phyloP scores from a whole-genome alignment of 23 red algal genomes.

The Gracilaria vermiculophylla region DNA sequence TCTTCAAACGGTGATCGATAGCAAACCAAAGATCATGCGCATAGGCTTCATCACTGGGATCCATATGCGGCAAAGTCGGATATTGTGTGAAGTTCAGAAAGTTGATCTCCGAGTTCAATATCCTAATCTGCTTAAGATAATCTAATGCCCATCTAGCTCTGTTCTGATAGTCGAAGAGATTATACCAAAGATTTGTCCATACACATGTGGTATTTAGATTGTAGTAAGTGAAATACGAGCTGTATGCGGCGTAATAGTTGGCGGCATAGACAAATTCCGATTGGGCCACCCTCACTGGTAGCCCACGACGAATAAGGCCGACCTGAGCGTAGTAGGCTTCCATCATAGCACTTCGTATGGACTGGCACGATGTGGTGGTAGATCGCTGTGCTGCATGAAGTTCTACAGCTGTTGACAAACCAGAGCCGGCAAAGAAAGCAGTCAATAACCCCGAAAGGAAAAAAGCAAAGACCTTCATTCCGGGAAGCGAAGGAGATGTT shows the following conservation, averaged over 20 bases:
- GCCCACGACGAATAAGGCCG: background rate
- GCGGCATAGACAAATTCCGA: conserved; percentile 20
- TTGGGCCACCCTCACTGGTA: background rate
- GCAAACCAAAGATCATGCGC: background rate
- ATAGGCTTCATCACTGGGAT: no score
- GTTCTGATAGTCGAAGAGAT: conserved; percentile 7
- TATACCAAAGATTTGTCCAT: conserved; percentile 5
- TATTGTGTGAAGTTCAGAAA: conserved; percentile 24
- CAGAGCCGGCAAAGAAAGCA: background rate
- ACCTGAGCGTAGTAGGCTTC: conserved; percentile 12
- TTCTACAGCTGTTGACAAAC: background rate
- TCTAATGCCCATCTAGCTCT: background rate
- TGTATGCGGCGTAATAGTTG: background rate
- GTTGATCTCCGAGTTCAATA: background rate
- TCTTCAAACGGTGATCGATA: background rate
- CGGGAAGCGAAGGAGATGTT: no score
- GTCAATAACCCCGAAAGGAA: background rate
- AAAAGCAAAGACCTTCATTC: background rate
- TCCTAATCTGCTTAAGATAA: background rate
- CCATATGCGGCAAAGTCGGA: background rate
- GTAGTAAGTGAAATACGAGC: background rate
- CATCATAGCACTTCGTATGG: background rate
- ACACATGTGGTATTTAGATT: conserved; percentile 8
- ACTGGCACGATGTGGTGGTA: background rate
- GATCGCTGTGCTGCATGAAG: background rate